Conservation (phyloP, 129 eudicot genomes). For the Silybum marianum region DNA sequence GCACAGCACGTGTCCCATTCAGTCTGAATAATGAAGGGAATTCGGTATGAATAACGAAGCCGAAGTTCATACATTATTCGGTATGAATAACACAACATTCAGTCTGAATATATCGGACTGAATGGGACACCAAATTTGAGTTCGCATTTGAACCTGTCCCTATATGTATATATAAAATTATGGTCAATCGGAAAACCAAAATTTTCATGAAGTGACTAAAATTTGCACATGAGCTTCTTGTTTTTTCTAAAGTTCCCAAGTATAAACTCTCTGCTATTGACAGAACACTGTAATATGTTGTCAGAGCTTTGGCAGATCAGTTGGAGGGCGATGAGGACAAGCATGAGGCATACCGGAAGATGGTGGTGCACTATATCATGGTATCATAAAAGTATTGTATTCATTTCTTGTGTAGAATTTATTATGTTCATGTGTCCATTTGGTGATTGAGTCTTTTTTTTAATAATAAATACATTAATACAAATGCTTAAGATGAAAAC, state of each 20-base stretch:
- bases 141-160: neutral
- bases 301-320: slow-evolving; percentile 91
- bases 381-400: slow-evolving; percentile 36
- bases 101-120: too few species aligned
- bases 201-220: neutral
- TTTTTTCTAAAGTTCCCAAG: neutral
- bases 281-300: slow-evolving; percentile 3
- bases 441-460: neutral
- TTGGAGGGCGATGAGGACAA: slow-evolving; percentile 86
- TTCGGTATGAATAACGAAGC: too few species aligned
- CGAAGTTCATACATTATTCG: too few species aligned
- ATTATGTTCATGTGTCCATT: neutral
- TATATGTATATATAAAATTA: neutral
- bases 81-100: too few species aligned
- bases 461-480: neutral
- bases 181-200: neutral
- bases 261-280: slow-evolving; percentile 13
- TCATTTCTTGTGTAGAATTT: slow-evolving; percentile 4
- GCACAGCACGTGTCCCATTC: too few species aligned
- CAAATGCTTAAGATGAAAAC: slow-evolving; percentile 1
- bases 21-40: too few species aligned
- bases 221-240: neutral
- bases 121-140: too few species aligned
- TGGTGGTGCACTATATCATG: slow-evolving; percentile 78
- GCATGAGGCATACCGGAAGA: slow-evolving; percentile 74